Evolutionary conservation across 352 stramenopile species (phyloP).

Genomic region (Phytopythium cucurbitacearum): DNA sequence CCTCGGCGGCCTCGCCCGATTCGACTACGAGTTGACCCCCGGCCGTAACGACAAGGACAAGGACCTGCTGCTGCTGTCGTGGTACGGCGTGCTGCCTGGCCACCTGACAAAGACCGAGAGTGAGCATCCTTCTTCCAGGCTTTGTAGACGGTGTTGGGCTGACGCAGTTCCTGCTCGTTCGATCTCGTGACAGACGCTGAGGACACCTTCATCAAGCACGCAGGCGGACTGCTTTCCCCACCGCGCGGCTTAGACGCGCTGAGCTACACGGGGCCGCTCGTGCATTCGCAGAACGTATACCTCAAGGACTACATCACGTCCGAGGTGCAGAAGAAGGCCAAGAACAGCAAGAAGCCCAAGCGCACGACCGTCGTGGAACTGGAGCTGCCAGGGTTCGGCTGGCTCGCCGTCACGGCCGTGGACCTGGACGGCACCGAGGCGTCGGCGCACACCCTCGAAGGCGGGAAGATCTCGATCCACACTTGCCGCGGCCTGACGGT

Average conservation of each 20-base stretch:
- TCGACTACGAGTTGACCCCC: slow-evolving; percentile 64
- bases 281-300: slow-evolving; percentile 47
- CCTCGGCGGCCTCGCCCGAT: slow-evolving; percentile 63
- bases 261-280: slow-evolving; percentile 66
- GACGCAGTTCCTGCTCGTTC: not conserved
- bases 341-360: slow-evolving; percentile 72
- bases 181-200: slow-evolving; percentile 35
- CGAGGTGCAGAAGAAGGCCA: slow-evolving; percentile 61
- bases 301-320: slow-evolving; percentile 68
- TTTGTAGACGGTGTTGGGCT: slow-evolving; percentile 1
- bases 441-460: slow-evolving; percentile 55
- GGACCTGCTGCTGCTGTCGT: slow-evolving; percentile 70
- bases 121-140: slow-evolving; percentile 23
- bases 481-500: slow-evolving; percentile 62
- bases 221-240: slow-evolving; percentile 68
- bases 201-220: slow-evolving; percentile 78
- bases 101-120: slow-evolving; percentile 77
- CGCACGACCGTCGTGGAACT: slow-evolving; percentile 76
- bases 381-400: slow-evolving; percentile 76
- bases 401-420: slow-evolving; percentile 71
- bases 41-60: slow-evolving; percentile 35
- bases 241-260: slow-evolving; percentile 72
- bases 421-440: slow-evolving; percentile 72
- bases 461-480: slow-evolving; percentile 57
- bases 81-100: slow-evolving; percentile 81